phyloP scores from a whole-genome alignment of 345 rosid genomes.

The Lenwebbia sp. region DNA sequence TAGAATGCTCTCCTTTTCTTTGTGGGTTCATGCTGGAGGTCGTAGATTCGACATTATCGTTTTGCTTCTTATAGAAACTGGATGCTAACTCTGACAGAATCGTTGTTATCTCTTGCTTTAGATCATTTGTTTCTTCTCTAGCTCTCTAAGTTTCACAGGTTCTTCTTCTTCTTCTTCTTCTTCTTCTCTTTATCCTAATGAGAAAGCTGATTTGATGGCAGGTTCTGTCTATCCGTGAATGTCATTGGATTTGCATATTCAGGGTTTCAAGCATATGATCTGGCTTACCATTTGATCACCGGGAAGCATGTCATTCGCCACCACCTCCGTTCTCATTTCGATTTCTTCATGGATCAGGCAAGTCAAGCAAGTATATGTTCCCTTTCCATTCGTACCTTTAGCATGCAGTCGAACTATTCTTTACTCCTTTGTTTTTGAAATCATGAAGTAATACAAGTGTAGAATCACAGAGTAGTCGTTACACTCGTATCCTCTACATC shows the following conservation, averaged over 20 bases:
- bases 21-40: not conserved
- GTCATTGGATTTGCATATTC: constrained; percentile 71
- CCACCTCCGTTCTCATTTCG: constrained; percentile 38
- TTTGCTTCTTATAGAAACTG: not conserved
- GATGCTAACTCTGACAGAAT: not conserved
- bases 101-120: not conserved
- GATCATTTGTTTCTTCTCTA: not conserved
- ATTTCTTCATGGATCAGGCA: constrained; percentile 91
- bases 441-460: not conserved
- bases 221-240: constrained; percentile 81
- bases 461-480: not conserved
- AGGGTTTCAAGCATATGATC: constrained; percentile 58
- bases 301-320: constrained; percentile 41
- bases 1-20: not conserved
- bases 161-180: not conserved
- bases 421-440: not conserved
- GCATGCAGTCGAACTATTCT: not conserved
- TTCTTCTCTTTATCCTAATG: not conserved
- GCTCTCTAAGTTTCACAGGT: not conserved
- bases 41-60: not conserved
- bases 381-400: not conserved
- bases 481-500: not conserved
- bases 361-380: constrained; percentile 1
- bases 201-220: constrained; percentile 11
- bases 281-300: constrained; percentile 39